These are phyloP conservation scores for Vaccinium corymbosum DNA, from an alignment of 148 eudicot genomes.

Conservation along the genomic window DNA sequence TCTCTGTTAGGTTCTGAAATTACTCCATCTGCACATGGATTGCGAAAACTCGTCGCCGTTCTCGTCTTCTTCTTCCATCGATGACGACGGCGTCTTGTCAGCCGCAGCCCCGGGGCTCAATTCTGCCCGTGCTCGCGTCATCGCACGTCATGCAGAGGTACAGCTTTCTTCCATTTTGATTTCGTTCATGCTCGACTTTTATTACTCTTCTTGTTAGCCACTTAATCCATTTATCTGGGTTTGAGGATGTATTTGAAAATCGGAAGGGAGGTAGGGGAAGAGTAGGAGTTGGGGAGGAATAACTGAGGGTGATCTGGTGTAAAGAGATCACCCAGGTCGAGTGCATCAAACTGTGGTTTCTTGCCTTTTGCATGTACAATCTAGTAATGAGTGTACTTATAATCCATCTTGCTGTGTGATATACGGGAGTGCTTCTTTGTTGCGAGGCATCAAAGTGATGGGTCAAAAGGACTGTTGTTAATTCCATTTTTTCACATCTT, in stretches of 20 bases:
- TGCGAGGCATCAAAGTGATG: constrained; percentile 4
- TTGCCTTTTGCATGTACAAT: background rate
- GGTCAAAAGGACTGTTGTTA: background rate
- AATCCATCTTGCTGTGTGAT: background rate
- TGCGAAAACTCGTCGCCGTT: constrained; percentile 43
- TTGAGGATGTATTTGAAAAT: too few species aligned
- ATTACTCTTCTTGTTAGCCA: too few species aligned
- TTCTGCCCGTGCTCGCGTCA: too few species aligned
- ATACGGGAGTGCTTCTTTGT: background rate
- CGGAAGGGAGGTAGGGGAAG: too few species aligned
- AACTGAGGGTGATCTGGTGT: background rate
- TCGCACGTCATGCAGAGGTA: too few species aligned
- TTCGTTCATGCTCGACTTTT: too few species aligned
- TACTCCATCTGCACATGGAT: constrained; percentile 62
- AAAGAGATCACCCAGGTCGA: constrained; percentile 3
- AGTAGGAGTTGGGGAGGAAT: background rate
- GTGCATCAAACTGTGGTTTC: background rate
- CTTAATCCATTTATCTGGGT: too few species aligned
- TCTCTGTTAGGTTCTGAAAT: background rate
- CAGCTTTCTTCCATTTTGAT: too few species aligned
- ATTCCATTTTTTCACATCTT: background rate
- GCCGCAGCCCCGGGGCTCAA: too few species aligned
- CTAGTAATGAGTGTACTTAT: background rate
- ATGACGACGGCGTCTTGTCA: constrained; percentile 34
- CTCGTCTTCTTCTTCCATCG: constrained; percentile 27